Conservation (phyloP, 345 rosid species). For the Ricinus communis region DNA sequence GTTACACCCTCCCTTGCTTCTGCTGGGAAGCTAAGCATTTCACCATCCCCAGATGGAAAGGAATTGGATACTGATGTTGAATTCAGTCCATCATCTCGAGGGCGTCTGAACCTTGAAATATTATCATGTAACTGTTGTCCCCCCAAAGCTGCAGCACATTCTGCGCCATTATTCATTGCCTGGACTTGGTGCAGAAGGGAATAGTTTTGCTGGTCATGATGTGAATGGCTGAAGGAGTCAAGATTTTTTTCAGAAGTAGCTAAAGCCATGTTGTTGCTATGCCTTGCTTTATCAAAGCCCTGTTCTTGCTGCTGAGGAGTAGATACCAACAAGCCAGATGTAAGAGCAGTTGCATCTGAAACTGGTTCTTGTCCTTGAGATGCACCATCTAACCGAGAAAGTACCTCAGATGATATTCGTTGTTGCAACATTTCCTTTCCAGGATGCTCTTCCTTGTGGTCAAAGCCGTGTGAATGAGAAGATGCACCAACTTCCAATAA, state of each 20-base stretch:
- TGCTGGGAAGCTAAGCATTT: constrained; percentile 22
- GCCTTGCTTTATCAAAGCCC: constrained; percentile 22
- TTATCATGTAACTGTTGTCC: constrained; percentile 29
- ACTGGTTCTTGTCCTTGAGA: constrained; percentile 21
- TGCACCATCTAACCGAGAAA: constrained; percentile 16
- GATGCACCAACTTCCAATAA: constrained; percentile 21
- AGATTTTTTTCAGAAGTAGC: constrained; percentile 20
- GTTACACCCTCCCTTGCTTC: constrained; percentile 25
- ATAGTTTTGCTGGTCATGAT: constrained; percentile 21
- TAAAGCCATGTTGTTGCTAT: constrained; percentile 17
- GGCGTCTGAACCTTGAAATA: constrained; percentile 22
- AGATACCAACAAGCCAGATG: constrained; percentile 14
- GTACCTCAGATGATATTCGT: constrained; percentile 22
- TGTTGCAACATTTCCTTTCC: constrained; percentile 26
- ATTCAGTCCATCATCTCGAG: constrained; percentile 30
- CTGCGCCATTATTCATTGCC: constrained; percentile 26
- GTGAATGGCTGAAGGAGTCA: constrained; percentile 20
- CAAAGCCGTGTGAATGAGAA: constrained; percentile 6
- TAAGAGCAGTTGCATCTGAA: constrained; percentile 20
- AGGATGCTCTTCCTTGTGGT: constrained; percentile 8
- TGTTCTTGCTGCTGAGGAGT: constrained; percentile 28
- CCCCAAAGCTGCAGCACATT: constrained; percentile 6
- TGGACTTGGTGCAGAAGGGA: constrained; percentile 37
- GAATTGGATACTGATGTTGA: constrained; percentile 29
- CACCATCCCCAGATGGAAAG: constrained; percentile 29